These are phyloP conservation scores for Diaporthe sp. DNA, from an alignment of 2,329 filamentous ascomycete genomes.

Conservation along the genomic window DNA sequence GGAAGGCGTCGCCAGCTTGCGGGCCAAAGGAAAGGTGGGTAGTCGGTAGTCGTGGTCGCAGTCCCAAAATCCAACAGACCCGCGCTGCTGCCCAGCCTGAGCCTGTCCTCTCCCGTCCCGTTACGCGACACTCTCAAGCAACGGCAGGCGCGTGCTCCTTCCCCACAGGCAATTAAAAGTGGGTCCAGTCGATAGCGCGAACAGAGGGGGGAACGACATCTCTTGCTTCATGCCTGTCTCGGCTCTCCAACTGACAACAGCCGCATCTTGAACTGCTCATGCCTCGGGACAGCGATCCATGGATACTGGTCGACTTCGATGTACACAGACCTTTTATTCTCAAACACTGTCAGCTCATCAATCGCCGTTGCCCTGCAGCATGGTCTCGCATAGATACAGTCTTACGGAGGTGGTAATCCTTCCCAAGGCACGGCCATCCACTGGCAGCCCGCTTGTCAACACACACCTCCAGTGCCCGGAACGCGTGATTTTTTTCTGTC, in stretches of 20 bases:
- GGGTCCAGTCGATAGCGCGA: constrained; percentile 22
- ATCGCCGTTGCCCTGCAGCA: neutral
- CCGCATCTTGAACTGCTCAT: neutral
- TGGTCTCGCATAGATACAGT: neutral
- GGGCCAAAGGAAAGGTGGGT: constrained; percentile 27
- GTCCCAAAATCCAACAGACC: constrained; percentile 11
- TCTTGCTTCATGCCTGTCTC: constrained; percentile 19
- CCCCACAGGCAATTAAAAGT: constrained; percentile 38
- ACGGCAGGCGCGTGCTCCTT: constrained; percentile 22
- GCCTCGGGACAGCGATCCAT: neutral
- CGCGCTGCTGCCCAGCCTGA: constrained; percentile 25
- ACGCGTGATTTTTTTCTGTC: neutral
- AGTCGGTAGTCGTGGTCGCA: constrained; percentile 27
- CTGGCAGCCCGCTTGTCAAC: neutral
- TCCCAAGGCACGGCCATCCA: neutral
- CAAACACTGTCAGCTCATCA: neutral
- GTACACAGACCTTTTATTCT: neutral
- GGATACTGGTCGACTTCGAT: neutral
- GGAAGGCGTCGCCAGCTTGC: constrained; percentile 30
- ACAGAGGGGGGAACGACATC: constrained; percentile 16
- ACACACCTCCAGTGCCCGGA: neutral
- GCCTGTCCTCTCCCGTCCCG: constrained; percentile 11
- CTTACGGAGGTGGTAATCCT: neutral
- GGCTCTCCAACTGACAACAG: neutral
- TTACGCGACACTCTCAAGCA: constrained; percentile 34